phyloP scores from a whole-genome alignment of 169 alveolate genomes.

The Fabrea salina region DNA sequence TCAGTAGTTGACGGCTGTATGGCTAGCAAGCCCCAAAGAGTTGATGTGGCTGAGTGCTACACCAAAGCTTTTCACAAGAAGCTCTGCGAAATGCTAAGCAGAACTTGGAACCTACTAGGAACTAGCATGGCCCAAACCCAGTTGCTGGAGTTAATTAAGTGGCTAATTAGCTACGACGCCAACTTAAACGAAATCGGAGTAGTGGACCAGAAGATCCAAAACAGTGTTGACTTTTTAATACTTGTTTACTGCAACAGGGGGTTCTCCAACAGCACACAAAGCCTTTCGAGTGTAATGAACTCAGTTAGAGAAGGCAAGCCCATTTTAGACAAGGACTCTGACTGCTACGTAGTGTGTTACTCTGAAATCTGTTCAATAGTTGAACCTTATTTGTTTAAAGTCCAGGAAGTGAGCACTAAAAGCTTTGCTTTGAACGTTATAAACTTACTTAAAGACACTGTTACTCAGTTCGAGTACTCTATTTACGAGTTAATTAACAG shows the following conservation, averaged over 20 bases:
- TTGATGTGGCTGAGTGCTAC: slow-evolving; percentile 65
- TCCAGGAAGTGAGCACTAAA: neutral
- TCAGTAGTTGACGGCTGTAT: slow-evolving; percentile 78
- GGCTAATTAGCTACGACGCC: slow-evolving; percentile 36
- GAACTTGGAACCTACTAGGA: slow-evolving; percentile 41
- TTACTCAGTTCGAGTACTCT: neutral
- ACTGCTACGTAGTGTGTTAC: slow-evolving; percentile 37
- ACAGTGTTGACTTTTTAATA: slow-evolving; percentile 37
- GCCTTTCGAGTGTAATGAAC: slow-evolving; percentile 35
- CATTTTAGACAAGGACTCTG: slow-evolving; percentile 21
- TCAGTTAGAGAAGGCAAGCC: slow-evolving; percentile 39
- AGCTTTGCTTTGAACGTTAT: neutral
- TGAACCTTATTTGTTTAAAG: slow-evolving; percentile 28
- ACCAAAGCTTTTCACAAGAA: slow-evolving; percentile 56
- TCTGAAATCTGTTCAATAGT: slow-evolving; percentile 42
- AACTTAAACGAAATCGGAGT: slow-evolving; percentile 50
- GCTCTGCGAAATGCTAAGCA: slow-evolving; percentile 41
- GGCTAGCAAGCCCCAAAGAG: slow-evolving; percentile 58
- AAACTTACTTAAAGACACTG: neutral
- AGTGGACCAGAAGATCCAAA: slow-evolving; percentile 39
- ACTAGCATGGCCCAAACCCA: slow-evolving; percentile 1
- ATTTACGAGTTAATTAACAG: slow-evolving; percentile 6
- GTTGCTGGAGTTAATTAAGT: slow-evolving; percentile 38
- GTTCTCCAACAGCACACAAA: slow-evolving; percentile 30
- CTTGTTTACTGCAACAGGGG: slow-evolving; percentile 34